These are phyloP conservation scores for Boletus sp. DNA, from an alignment of 1,284 basidiomycete genomes.

Conservation along the genomic window DNA sequence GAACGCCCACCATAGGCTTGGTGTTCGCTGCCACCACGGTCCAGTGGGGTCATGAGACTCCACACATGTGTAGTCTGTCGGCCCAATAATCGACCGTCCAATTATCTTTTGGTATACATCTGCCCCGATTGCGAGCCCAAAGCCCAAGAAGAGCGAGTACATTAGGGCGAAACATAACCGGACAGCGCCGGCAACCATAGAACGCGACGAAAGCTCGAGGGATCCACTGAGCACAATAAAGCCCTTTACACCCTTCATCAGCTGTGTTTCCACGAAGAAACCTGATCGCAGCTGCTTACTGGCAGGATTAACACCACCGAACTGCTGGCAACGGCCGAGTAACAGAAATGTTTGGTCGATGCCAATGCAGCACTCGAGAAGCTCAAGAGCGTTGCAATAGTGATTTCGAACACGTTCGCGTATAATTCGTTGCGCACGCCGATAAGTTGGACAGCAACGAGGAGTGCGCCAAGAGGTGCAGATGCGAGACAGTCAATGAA, in stretches of 20 bases:
- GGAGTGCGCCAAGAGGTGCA: constrained; percentile 77
- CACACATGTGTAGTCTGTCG: constrained; percentile 58
- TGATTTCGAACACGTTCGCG: constrained; percentile 85
- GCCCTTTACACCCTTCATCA: constrained; percentile 41
- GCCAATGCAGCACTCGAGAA: constrained; percentile 79
- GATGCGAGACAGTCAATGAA: constrained; percentile 78
- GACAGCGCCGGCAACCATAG: constrained; percentile 82
- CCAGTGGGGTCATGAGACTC: constrained; percentile 50
- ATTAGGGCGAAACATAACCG: constrained; percentile 80
- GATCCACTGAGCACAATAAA: constrained; percentile 80
- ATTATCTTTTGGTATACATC: constrained; percentile 62
- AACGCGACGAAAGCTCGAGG: constrained; percentile 76
- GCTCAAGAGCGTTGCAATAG: constrained; percentile 74
- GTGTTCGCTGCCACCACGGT: constrained; percentile 58
- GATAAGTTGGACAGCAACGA: constrained; percentile 74
- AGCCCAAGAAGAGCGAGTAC: constrained; percentile 78
- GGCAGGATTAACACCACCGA: constrained; percentile 88
- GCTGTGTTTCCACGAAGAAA: background rate
- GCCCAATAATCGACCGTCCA: constrained; percentile 41
- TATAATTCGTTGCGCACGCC: constrained; percentile 80
- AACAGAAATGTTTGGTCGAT: constrained; percentile 74
- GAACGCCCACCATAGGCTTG: constrained; percentile 63
- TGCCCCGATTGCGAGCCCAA: constrained; percentile 78
- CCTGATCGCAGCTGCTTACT: constrained; percentile 36
- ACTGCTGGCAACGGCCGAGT: constrained; percentile 79